Evolutionary conservation across 208 protist genomes (phyloP).

Genomic region (Leptomonas pyrrhocoris): DNA sequence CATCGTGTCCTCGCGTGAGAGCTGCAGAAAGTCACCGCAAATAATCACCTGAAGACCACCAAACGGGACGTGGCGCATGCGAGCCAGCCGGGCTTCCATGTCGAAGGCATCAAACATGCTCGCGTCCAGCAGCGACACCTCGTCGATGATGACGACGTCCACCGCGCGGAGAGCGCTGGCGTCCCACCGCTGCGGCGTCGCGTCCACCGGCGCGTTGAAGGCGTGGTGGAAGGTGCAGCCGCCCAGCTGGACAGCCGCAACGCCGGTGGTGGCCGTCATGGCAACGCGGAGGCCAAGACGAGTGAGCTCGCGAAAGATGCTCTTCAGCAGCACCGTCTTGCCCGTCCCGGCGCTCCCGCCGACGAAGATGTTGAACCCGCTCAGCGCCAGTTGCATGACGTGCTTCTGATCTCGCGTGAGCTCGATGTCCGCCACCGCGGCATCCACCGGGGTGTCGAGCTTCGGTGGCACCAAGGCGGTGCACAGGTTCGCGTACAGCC

Average conservation of each 20-base stretch:
- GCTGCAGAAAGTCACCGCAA: conserved; percentile 94
- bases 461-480: conserved; percentile 77
- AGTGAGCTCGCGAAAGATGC: conserved; percentile 65
- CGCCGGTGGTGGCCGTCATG: conserved; percentile 89
- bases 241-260: conserved; percentile 88
- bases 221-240: conserved; percentile 93
- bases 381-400: conserved; percentile 58
- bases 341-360: conserved; percentile 91
- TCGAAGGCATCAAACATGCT: conserved; percentile 88
- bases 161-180: conserved; percentile 73
- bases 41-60: conserved; percentile 92
- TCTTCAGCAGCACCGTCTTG: conserved; percentile 89
- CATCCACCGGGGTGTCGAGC: conserved; percentile 71
- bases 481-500: conserved; percentile 55
- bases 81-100: conserved; percentile 73
- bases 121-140: conserved; percentile 89
- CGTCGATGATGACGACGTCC: conserved; percentile 93
- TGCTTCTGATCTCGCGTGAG: conserved; percentile 83
- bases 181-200: conserved; percentile 61
- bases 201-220: conserved; percentile 69
- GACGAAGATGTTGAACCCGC: conserved; percentile 80
- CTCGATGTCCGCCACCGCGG: conserved; percentile 22
- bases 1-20: conserved; percentile 50
- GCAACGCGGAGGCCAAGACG: conserved; percentile 78
- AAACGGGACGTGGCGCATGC: conserved; percentile 68